Evolutionary conservation across 176 grass and related monocot species (phyloP).

Genomic region (Carex parvula): DNA sequence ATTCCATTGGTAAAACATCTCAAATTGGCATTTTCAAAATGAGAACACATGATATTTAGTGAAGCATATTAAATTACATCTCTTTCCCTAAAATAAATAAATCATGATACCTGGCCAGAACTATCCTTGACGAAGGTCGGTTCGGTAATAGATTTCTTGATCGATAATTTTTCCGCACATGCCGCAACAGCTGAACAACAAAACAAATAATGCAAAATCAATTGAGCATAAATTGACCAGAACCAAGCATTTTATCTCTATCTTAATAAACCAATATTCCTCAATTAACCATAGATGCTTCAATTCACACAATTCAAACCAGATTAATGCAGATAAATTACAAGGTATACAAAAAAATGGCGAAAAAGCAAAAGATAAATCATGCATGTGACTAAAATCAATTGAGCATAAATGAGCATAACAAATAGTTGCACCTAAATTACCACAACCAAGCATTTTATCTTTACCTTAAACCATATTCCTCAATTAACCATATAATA

Average conservation of each 20-base stretch:
- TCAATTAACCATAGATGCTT: background rate
- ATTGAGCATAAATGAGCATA: background rate
- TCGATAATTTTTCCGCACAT: conserved; percentile 72
- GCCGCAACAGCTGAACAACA: conserved; percentile 55
- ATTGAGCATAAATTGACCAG: background rate
- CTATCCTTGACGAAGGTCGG: conserved; percentile 43
- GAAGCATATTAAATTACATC: background rate
- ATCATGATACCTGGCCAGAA: conserved; percentile 33
- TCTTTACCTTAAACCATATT: background rate
- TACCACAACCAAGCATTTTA: background rate
- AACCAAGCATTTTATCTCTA: background rate
- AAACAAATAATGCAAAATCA: conserved; percentile 7
- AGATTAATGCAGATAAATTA: background rate
- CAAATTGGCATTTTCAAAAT: background rate
- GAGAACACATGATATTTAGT: background rate
- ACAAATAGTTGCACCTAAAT: background rate
- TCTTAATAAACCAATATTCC: background rate
- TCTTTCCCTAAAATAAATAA: background rate
- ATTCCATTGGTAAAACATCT: background rate
- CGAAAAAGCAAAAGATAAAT: no score
- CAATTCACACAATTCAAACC: background rate
- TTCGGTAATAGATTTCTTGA: conserved; percentile 41
- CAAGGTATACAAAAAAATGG: no score
- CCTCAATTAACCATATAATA: background rate
- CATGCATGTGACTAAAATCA: no score